Conservation (phyloP, 495 filamentous ascomycete genomes). For the Copromyces sp. region DNA sequence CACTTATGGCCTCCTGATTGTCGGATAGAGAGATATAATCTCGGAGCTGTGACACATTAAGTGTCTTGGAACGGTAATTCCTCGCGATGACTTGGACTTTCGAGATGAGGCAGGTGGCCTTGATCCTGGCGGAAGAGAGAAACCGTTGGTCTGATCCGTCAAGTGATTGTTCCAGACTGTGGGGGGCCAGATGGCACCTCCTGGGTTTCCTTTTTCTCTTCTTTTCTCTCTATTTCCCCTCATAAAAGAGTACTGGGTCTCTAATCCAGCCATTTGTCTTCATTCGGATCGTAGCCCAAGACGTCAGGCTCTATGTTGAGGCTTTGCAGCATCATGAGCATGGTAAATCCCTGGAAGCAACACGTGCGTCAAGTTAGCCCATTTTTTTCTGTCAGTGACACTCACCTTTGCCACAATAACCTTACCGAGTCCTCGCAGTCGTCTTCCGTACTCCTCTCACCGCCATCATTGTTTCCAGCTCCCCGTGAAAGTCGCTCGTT, state of each 20-base stretch:
- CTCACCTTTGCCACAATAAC: background rate
- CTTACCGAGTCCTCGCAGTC: slow-evolving; percentile 8
- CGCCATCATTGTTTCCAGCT: slow-evolving; percentile 7
- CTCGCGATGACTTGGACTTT: background rate
- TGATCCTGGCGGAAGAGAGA: background rate
- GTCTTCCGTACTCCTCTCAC: background rate
- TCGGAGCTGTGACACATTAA: background rate
- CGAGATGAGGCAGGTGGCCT: background rate
- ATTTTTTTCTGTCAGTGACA: background rate
- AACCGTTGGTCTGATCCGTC: background rate
- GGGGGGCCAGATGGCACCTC: background rate
- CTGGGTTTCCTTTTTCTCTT: background rate
- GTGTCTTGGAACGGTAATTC: background rate
- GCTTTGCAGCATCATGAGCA: slow-evolving; percentile 24
- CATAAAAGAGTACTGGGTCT: background rate
- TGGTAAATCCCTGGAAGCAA: slow-evolving; percentile 17
- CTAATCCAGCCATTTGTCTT: slow-evolving; percentile 20
- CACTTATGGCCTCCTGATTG: background rate
- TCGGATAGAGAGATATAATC: background rate
- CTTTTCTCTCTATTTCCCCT: background rate
- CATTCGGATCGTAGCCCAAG: slow-evolving; percentile 17
- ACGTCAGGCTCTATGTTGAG: slow-evolving; percentile 22
- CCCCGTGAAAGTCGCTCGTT: background rate
- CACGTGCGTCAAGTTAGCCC: slow-evolving; percentile 5
- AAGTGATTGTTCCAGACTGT: background rate